Evolutionary conservation across 177 flowering plant genomes (phyloP), one percentile per base, ranked within the genome.

Genomic region (Vitis hybrid): DNA sequence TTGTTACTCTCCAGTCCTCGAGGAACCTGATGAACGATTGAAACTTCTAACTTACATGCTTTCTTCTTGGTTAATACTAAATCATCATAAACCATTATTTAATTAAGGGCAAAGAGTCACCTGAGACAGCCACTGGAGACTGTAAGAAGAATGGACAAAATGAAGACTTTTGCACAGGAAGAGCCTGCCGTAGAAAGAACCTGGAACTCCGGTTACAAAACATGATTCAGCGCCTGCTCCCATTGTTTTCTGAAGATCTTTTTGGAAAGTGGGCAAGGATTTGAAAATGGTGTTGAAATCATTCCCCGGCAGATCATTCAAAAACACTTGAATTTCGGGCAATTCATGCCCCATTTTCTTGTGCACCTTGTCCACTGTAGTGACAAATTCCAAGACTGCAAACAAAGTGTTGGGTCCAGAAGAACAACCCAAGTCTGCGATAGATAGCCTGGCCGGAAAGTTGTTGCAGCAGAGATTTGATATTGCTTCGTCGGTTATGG

Each of bases 351-450:
- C 26, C 40, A 60, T 50, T 45, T 52, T 30, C 14, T 68, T 12
- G 62, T 59, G 17, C 1, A 52, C 2, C 7, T 63, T 61, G 6
- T 59, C 65, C 3, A 72, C 55, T 0, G 18, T 10, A 2, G 67
- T 32, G 59, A 79, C 64, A 2, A 75, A 2, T n/a, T 70, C 72
- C 8, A 71, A 64, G 14, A 63, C 68, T 32, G 60, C 58, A 10
- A 45, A 67, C 4, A 79, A n/a, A 13, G 82, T 67, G 72, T 79
- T 79, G 18, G 82, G 79, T n/a, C 79, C 82, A 0, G 82, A 75
- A 49, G 82, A 75, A 56, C 82, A 79, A 1, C 82, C 79, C 79
- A 79, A 65, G 68, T 79, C 81, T 4, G 78, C 78, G 4, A 78
- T 64, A 50, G n/a, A 19, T 2, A 78, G 56, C 62, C 58, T 14